Evolutionary conservation across 305 asterid species (phyloP), one percentile per base, ranked within the genome.

Genomic region (Withania somnifera): DNA sequence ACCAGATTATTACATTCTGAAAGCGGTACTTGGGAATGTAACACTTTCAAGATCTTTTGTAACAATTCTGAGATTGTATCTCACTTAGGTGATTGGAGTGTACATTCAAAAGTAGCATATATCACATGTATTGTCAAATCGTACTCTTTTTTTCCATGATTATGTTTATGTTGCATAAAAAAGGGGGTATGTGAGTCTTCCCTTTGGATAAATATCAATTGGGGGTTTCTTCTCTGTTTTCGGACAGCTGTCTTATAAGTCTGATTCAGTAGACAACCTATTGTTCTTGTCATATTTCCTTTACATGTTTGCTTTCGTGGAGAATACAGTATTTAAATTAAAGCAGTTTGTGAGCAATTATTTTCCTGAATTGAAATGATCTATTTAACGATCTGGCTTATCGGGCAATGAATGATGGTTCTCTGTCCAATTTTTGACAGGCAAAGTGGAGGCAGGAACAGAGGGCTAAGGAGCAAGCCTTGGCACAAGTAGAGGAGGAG

Each of bases 401-500:
- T 64, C 8, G 11, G 45, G 10, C 24, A 32, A 64, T 63, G 0
- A 7, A 9, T 36, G 10, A 57, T 78, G 26, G 32, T 63, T 63
- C 6, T 63, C 2, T 51, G 19, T 22, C 60, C 85, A 89, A 77
- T 81, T 50, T 66, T 34, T 83, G 84, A 81, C 88, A 94, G 97
- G 95, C 85, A 22, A 90, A 92, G 84, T 93, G 94, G 97, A 92
- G 88, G 89, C 90, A 91, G 85, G 97, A 91, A 82, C 97, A 89
- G 81, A 89, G 90, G 84, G 87, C 85, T 1, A 95, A 88, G 87
- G 97, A 90, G 81, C 84, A 60, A 63, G 93, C 85, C 24, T 75
- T 88, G 19, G 77, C 88, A 28, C 91, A 90, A 89, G 83, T 95
- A 68, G 97, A 95, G 81, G 97, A 91, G 60, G 97, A 93, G 81